Base-by-base conservation (phyloP, 805 yeast species). In the Phaffomyces antillensis region DNA sequence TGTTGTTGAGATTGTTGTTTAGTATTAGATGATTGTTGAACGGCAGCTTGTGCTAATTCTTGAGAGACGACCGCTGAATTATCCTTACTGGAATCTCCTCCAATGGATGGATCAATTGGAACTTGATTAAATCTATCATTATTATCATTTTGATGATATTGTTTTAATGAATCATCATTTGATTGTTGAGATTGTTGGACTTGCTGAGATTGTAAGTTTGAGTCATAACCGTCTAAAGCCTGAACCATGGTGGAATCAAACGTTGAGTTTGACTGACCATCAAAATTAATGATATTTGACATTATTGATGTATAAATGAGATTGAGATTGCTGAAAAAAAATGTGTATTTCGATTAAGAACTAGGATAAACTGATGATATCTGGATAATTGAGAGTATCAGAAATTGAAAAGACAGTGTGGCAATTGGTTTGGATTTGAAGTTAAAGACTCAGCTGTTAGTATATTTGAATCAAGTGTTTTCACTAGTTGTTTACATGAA, bases 51-150 rank as follows among this genome's bases (percentile, higher is more conserved):
- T 2, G 59, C 58, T 25, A 46, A 31, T 38, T 46, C 46, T 30
- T 46, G 49, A 4, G 45, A 39, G 8, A 37, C 42, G 4, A 40
- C 37, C 7, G 35, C 35, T 32, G 30, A 13, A 32, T 46, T 44
- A 16, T 38, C 42, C 9, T 40, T 34, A 10, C 38, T 34, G 9
- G 47, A 49, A 15, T 43, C 45, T 9, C 51, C 49, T 6, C 53
- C 54, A 20, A 56, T 54, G 10, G 60, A 53, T 4, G 60, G 60
- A 35, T 56, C 60, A 17, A 56, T 50, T 28, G 60, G 60, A 5
- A 55, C 56, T n/a, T 37, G 45, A 7, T 25, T 40, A 34, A 39
- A 43, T 28, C 42, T 42, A 23, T 36, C 43, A 15, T 35, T 26
- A 10, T 12, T 30, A 39, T 40, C 31, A 5, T 37, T 32, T n/a